Evolutionary conservation across 345 rosid genomes (phyloP), one percentile per base, ranked within the genome.

Genomic region (Euphorbia lathyris): DNA sequence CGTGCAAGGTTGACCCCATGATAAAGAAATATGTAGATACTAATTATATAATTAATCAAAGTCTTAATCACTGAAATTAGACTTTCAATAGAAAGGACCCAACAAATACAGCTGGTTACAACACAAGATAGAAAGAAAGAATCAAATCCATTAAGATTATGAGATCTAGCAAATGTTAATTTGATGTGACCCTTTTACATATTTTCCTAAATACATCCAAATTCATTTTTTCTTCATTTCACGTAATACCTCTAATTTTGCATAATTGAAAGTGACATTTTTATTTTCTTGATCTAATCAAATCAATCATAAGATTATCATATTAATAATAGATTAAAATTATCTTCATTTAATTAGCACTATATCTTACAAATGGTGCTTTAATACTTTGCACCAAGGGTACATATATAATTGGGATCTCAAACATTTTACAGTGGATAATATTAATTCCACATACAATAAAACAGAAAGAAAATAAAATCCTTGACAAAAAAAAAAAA

Each of bases 31-130:
- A 45, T 7, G 3, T 12, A 14, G 3, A 7, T 14, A n/a, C n/a
- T n/a, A 59, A 1, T 16, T 29, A 57, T 34, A 40, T 4, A 23
- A 70, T 63, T 78, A 67, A 60, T 50, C 77, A 65, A 72, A 60
- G 83, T 78, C 87, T 60, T 86, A 83, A 84, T 88, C 92, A 81
- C 81, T 80, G 34, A 59, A 66, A 76, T 78, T 76, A 75, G 85
- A 82, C 84, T 79, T 82, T 74, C 66, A 13, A 68, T 66, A 69
- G 47, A 43, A 63, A 26, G 23, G 9, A 57, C 53, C 73, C 83
- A 81, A 63, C 91, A 82, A 19, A 79, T 71, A 79, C 97, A 92
- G 95, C 98, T 90, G 95, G 90, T 87, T 83, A 75, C 83, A 90
- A 82, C 93, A 82, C 74, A 58, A 71, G 51, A 43, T n/a, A n/a